A percentile compares a stretch with the other conserved stretches of the same genome.
Evolutionary conservation across 345 rosid species (phyloP).

Genomic region (Brassica napus): Da-Ae NC_063449.1:32449001-32449500

Average conservation of each 20-base stretch:
- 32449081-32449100: neutral
- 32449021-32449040: neutral
- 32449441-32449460: conserved; percentile 37
- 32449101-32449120: neutral
- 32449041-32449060: neutral
- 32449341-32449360: neutral
- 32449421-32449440: conserved; percentile 47
- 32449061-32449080: neutral
- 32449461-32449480: conserved; percentile 70
- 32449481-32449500: conserved; percentile 90
- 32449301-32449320: conserved; percentile 3
- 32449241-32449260: neutral
- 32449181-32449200: too few species aligned
- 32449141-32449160: neutral
- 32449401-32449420: conserved; percentile 57
- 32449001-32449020: neutral
- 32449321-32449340: neutral
- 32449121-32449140: neutral
- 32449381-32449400: conserved; percentile 58
- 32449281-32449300: neutral
- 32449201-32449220: neutral
- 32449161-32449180: neutral
- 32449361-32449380: neutral
- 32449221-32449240: neutral
- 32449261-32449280: neutral